Percentiles rank a stretch among this genome's conserved stretches.
phyloP scores from a whole-genome alignment of 176 grass and related monocot genomes.

The Triticum monococcum region DNA sequence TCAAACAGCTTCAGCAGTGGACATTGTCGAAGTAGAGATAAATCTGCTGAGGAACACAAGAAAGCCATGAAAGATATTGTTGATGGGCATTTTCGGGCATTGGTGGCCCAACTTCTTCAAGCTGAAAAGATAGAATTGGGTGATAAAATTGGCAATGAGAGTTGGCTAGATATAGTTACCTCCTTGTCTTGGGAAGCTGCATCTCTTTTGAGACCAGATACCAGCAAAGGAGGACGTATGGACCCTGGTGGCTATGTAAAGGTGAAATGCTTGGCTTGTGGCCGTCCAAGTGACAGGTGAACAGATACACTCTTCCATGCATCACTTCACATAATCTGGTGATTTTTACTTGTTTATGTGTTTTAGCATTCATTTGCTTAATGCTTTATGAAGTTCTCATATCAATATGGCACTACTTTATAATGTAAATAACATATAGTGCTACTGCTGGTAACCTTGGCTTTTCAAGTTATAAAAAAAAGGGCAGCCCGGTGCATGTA shows the following conservation, averaged over 20 bases:
- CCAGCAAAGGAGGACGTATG: constrained; percentile 95
- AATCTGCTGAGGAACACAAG: constrained; percentile 90
- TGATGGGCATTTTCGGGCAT: constrained; percentile 88
- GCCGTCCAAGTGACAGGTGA: constrained; percentile 76
- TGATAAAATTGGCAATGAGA: constrained; percentile 57
- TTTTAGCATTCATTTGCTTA: background rate
- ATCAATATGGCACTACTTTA: constrained; percentile 21
- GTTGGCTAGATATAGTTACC: constrained; percentile 96
- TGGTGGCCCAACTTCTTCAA: constrained; percentile 92
- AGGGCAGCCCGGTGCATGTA: too few species aligned
- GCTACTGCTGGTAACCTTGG: constrained; percentile 11
- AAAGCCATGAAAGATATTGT: constrained; percentile 91
- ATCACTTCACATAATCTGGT: constrained; percentile 13
- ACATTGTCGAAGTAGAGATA: constrained; percentile 77
- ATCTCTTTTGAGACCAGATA: constrained; percentile 91
- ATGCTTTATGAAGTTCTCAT: constrained; percentile 12
- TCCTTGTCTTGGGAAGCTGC: constrained; percentile 95
- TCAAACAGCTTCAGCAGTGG: constrained; percentile 83
- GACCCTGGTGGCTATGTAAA: constrained; percentile 98
- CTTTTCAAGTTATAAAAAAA: background rate
- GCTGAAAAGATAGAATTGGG: constrained; percentile 58
- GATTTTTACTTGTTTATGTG: constrained; percentile 20
- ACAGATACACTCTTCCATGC: constrained; percentile 17
- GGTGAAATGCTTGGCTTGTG: constrained; percentile 93
- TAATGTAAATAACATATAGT: constrained; percentile 3